Base-by-base conservation (phyloP, 1,284 basidiomycete species). In the Leccinum griseonigrum region DNA sequence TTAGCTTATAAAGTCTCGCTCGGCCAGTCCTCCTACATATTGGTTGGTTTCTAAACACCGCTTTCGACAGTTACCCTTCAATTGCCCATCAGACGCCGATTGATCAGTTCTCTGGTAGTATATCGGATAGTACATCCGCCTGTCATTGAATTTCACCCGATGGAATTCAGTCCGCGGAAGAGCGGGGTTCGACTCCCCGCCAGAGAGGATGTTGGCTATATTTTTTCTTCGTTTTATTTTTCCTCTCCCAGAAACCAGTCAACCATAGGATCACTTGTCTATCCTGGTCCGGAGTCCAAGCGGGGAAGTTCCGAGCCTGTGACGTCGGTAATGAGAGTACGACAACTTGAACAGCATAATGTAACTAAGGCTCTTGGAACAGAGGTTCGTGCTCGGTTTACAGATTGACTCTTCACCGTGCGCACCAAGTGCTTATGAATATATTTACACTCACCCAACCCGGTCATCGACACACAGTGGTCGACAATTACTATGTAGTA, bases 51-150 rank as follows among this genome's bases (percentile, higher is more conserved):
- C 22, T 8, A 11, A 48, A 26, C 48, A 28, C 48, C 14, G 6
- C 26, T 10, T 50, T 28, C 14, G 13, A 50, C 22, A 11, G 10
- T 50, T 4, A 50, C 48, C 48, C 48, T 28, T 50, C 28, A 10
- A 26, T 16, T 14, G 13, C 26, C 48, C 43, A 46, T 46, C 11
- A 2, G 43, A 11, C 18, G 18, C 10, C 11, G 2, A 2, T 9
- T 3, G 3, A 50, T 16, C 18, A 50, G 26, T 3, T 78, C 77
- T 75, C 71, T 77, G 76, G 74, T 78, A 78, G 76, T 78, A 77
- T 77, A 77, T 77, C 75, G 75, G 76, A 68, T 72, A 78, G 77
- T 78, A 78, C 77, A 77, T 66, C 74, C 77, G 77, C 77, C 76
- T 78, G 76, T 78, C 76, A 75, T 28, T 50, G 26, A 28, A 50